Conservation (phyloP, 495 filamentous ascomycete genomes). For the Hypoxylon cercidicola region DNA sequence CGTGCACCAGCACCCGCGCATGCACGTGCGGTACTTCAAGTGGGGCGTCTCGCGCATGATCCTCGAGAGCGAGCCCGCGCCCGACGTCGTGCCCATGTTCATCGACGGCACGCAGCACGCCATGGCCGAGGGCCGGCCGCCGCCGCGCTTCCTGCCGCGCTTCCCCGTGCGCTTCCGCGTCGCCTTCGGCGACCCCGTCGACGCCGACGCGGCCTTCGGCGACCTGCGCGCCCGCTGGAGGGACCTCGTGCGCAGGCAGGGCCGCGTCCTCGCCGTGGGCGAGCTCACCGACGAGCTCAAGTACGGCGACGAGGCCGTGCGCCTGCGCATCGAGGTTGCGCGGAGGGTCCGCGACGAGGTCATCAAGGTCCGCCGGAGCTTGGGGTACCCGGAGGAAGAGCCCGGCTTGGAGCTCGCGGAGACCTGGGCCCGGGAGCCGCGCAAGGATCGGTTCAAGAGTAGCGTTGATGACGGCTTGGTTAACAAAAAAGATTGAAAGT, state of each 20-base stretch:
- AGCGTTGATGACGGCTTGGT: conserved; percentile 59
- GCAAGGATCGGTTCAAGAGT: conserved; percentile 57
- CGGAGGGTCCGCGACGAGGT: conserved; percentile 80
- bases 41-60: conserved; percentile 94
- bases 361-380: conserved; percentile 72
- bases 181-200: conserved; percentile 75
- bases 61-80: conserved; percentile 82
- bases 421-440: conserved; percentile 56
- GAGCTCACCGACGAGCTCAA: conserved; percentile 76
- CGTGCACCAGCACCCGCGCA: conserved; percentile 84
- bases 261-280: conserved; percentile 52
- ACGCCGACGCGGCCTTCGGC: conserved; percentile 69
- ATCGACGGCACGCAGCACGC: conserved; percentile 85
- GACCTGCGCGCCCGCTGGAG: conserved; percentile 77
- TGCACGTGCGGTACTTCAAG: conserved; percentile 93
- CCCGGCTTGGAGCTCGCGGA: conserved; percentile 55
- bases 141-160: conserved; percentile 85
- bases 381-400: conserved; percentile 81
- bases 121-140: conserved; percentile 83
- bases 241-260: conserved; percentile 59
- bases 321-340: conserved; percentile 84
- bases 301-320: conserved; percentile 76
- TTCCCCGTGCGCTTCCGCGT: conserved; percentile 75
- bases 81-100: conserved; percentile 92
- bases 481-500: conserved; percentile 49